Evolutionary conservation across 2,329 filamentous ascomycete species (phyloP), one percentile per base, ranked within the genome.

Genomic region (Cryphonectria nitschkei): DNA sequence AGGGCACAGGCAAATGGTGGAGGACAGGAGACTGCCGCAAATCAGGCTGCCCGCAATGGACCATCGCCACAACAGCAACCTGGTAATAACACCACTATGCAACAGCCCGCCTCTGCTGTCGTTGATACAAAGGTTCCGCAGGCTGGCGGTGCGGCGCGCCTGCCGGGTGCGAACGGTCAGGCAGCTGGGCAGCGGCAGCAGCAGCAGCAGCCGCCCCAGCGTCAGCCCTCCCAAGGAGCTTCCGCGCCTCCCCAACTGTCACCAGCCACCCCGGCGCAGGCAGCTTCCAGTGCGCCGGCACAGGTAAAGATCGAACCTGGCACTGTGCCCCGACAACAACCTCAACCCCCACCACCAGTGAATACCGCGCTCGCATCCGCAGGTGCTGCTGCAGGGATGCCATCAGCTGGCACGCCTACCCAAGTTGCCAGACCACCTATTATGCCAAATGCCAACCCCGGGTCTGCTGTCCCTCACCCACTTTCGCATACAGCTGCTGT

Each of bases 401-500:
- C 80, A 32, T 81, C 82, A 0, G 80, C 80, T 56, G 83, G 84
- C 69, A 85, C 85, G 9, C 85, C 86, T 32, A 86, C 84, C 63
- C 63, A 65, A 34, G 63, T 34, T 37, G 41, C 43, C 13, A 65
- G 63, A 50, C 63, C 63, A 32, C 63, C 63, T 32, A 32, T 65
- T 1, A 65, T 65, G 63, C 63, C 63, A 32, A 65, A 19, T 16
- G 63, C 63, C 9, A 81, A 81, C 0, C 79, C 82, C 11, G 79
- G 79, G 60, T 81, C 80, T 62, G 79, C 80, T 9, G 79, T 78
- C 13, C 81, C 83, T 1, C 80, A 81, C 22, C 80, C 85, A 2
- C 80, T 86, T 41, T 85, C 81, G 39, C 85, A 87, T 75, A 83
- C 84, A 22, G 84, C 82, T 60, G 85, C 84, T n/a, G 81, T 87